phyloP scores from a whole-genome alignment of 1,139 yeast species.

The Yarrowia galli region DNA sequence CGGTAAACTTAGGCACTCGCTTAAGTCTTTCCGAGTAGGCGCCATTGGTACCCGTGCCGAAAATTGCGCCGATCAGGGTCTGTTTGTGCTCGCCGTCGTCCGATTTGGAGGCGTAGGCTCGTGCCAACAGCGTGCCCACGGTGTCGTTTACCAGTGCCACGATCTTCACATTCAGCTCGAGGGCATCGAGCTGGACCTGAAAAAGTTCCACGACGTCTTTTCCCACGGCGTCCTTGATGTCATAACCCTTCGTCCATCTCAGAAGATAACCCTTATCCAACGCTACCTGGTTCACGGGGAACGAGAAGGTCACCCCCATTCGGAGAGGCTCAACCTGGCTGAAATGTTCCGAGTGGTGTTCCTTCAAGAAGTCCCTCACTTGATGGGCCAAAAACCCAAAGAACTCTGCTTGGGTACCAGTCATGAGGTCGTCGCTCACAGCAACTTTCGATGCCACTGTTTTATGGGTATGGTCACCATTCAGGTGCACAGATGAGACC shows the following conservation, averaged over 20 bases:
- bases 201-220: constrained; percentile 77
- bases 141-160: constrained; percentile 95
- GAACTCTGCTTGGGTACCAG: constrained; percentile 62
- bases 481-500: constrained; percentile 80
- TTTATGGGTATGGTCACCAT: constrained; percentile 80
- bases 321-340: constrained; percentile 51
- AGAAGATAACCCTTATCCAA: constrained; percentile 77
- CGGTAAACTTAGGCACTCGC: constrained; percentile 70
- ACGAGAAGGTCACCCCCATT: constrained; percentile 90
- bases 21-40: constrained; percentile 82
- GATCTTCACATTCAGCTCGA: constrained; percentile 69
- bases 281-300: constrained; percentile 88
- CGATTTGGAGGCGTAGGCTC: constrained; percentile 66
- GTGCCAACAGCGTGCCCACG: constrained; percentile 87
- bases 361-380: constrained; percentile 65
- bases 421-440: constrained; percentile 77
- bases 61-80: constrained; percentile 85
- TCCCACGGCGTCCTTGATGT: constrained; percentile 82
- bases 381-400: constrained; percentile 77
- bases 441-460: constrained; percentile 75
- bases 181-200: constrained; percentile 69
- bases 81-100: constrained; percentile 57
- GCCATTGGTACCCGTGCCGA: constrained; percentile 97
- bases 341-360: constrained; percentile 58
- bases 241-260: constrained; percentile 96